A percentile compares a stretch with the other conserved stretches of the same genome.
These are phyloP conservation scores for Mucor sp. DNA, from an alignment of 371 early-diverging fungal species.

Conservation along the genomic window DNA sequence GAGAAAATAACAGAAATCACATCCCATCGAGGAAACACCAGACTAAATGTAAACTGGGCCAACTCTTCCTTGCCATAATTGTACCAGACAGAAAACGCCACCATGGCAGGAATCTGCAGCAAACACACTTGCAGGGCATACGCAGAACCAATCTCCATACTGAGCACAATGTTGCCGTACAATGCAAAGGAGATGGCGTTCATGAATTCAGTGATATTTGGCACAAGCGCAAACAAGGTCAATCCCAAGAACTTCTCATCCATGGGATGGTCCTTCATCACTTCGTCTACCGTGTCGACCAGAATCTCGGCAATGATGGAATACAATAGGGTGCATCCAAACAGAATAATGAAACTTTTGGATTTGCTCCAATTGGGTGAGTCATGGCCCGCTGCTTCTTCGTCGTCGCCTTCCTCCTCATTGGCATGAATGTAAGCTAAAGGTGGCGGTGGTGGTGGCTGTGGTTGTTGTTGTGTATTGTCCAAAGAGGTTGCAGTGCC, in stretches of 20 bases:
- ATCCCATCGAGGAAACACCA: slow-evolving; percentile 95
- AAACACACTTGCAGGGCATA: slow-evolving; percentile 96
- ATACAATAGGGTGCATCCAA: slow-evolving; percentile 84
- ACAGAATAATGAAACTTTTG: slow-evolving; percentile 80
- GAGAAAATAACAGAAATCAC: slow-evolving; percentile 84
- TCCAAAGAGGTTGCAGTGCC: background rate
- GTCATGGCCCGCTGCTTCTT: slow-evolving; percentile 82
- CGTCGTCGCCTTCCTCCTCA: slow-evolving; percentile 58
- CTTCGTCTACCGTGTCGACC: slow-evolving; percentile 77
- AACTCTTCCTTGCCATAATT: slow-evolving; percentile 51
- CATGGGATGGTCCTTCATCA: slow-evolving; percentile 64
- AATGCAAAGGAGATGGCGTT: slow-evolving; percentile 96
- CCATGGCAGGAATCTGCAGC: slow-evolving; percentile 92
- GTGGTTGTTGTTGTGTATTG: background rate
- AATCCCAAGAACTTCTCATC: slow-evolving; percentile 90
- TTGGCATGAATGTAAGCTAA: slow-evolving; percentile 7
- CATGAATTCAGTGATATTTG: slow-evolving; percentile 96
- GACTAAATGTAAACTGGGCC: slow-evolving; percentile 56
- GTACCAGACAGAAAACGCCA: slow-evolving; percentile 79
- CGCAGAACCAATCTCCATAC: slow-evolving; percentile 95
- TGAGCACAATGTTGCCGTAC: slow-evolving; percentile 89
- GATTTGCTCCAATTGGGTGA: slow-evolving; percentile 90
- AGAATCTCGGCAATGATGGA: slow-evolving; percentile 87
- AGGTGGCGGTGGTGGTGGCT: background rate
- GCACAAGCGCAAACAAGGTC: slow-evolving; percentile 92